phyloP scores from a whole-genome alignment of 371 early-diverging fungal genomes.

The Chytridium lagenaria region DNA sequence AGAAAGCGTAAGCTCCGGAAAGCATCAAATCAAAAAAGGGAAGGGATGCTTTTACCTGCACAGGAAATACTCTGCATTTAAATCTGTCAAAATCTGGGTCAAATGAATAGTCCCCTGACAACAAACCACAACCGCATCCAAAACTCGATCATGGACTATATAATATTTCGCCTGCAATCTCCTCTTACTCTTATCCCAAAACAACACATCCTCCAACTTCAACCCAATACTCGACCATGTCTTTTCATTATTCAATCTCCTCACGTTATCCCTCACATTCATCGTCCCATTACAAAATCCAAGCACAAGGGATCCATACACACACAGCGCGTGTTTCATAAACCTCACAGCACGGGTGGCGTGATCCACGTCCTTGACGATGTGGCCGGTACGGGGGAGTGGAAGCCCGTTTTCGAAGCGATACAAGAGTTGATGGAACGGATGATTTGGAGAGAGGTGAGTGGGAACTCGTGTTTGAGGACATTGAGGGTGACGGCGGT shows the following conservation, averaged over 20 bases:
- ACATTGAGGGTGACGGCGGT: neutral
- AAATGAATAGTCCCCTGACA: constrained; percentile 31
- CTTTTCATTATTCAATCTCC: constrained; percentile 38
- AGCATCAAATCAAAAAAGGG: constrained; percentile 25
- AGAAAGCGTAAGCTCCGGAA: constrained; percentile 34
- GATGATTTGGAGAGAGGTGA: constrained; percentile 14
- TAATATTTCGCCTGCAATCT: constrained; percentile 24
- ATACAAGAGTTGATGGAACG: constrained; percentile 25
- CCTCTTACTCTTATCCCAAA: constrained; percentile 35
- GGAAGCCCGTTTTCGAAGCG: constrained; percentile 34
- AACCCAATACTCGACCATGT: constrained; percentile 42
- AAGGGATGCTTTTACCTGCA: neutral
- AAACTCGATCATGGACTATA: constrained; percentile 11
- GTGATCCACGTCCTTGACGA: constrained; percentile 11
- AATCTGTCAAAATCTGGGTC: constrained; percentile 30
- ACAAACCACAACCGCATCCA: constrained; percentile 30
- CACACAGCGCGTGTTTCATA: constrained; percentile 34
- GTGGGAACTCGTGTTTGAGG: constrained; percentile 9
- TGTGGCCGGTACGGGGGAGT: constrained; percentile 31
- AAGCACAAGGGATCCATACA: constrained; percentile 38
- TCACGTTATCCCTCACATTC: constrained; percentile 25
- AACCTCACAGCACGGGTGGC: constrained; percentile 26
- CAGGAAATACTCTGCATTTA: constrained; percentile 34
- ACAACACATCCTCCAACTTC: constrained; percentile 38
- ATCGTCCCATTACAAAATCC: constrained; percentile 39